A percentile compares a stretch with the other conserved stretches of the same genome.
Conservation (phyloP, 139 green algal genomes). For the Coccomyxa sp. region DNA sequence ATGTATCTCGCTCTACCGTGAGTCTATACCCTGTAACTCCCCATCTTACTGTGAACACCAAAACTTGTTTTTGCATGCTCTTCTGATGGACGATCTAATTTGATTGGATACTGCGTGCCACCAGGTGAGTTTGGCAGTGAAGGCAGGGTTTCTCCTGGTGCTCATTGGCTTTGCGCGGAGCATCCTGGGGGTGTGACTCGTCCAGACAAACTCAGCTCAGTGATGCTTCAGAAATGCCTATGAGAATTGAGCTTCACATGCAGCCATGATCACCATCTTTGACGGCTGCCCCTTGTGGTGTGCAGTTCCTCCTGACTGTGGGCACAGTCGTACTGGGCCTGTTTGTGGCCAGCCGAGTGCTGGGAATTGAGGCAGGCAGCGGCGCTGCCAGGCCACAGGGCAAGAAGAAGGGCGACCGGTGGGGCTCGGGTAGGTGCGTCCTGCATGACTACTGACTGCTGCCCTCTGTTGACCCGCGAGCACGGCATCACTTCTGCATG, state of each 20-base stretch:
- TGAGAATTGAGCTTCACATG: neutral
- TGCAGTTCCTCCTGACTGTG: slow-evolving; percentile 36
- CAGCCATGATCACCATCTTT: neutral
- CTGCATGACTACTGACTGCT: neutral
- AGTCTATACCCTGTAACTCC: neutral
- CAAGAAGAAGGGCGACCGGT: neutral
- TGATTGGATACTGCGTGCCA: neutral
- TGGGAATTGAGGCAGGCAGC: slow-evolving; percentile 24
- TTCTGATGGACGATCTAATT: neutral
- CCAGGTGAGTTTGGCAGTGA: slow-evolving; percentile 35
- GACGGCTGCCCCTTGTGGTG: neutral
- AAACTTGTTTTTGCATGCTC: neutral
- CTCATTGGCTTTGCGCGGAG: slow-evolving; percentile 42
- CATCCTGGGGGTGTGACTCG: slow-evolving; percentile 31
- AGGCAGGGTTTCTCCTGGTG: slow-evolving; percentile 32
- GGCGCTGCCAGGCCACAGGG: neutral
- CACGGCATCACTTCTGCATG: no score
- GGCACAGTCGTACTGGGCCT: slow-evolving; percentile 35
- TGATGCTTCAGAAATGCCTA: neutral
- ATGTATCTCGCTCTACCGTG: neutral
- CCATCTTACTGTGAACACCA: no score
- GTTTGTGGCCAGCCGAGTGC: slow-evolving; percentile 27
- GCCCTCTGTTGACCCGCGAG: no score
- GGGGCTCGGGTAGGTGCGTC: slow-evolving; percentile 7
- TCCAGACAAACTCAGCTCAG: neutral